A percentile compares a stretch with the other conserved stretches of the same genome.
These are phyloP conservation scores for Tothia fuscella DNA, from an alignment of 2,329 filamentous ascomycete genomes.

Conservation along the genomic window DNA sequence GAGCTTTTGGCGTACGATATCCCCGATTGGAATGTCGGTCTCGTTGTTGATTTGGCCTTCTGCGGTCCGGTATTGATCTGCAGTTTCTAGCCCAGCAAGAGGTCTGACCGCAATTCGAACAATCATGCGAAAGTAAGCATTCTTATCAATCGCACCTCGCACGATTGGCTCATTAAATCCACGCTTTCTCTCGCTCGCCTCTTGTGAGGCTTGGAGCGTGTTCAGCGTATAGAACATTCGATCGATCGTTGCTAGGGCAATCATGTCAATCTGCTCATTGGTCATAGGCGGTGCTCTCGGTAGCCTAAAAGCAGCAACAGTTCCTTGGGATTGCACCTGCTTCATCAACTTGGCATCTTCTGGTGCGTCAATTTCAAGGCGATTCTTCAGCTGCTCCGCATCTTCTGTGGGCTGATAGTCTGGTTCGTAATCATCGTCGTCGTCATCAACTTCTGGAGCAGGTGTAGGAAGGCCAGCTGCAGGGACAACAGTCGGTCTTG, in stretches of 20 bases:
- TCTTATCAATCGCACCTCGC: slow-evolving; percentile 4
- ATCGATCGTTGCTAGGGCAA: slow-evolving; percentile 61
- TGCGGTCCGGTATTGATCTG: not conserved
- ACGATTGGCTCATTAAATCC: slow-evolving; percentile 53
- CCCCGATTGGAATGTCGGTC: not conserved
- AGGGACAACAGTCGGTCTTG: not conserved
- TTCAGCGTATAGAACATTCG: slow-evolving; percentile 53
- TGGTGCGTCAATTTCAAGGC: slow-evolving; percentile 57
- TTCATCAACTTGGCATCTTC: slow-evolving; percentile 23
- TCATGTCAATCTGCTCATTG: slow-evolving; percentile 56
- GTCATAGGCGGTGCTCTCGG: slow-evolving; percentile 65
- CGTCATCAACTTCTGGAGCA: slow-evolving; percentile 43
- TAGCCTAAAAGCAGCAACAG: slow-evolving; percentile 54
- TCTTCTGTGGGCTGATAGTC: slow-evolving; percentile 70
- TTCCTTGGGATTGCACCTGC: slow-evolving; percentile 30
- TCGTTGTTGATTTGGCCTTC: not conserved
- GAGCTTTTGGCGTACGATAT: slow-evolving; percentile 7
- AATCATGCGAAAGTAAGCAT: slow-evolving; percentile 10
- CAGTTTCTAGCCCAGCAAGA: slow-evolving; percentile 3
- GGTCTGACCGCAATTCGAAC: slow-evolving; percentile 6
- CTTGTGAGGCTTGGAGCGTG: slow-evolving; percentile 2
- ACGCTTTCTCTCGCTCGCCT: slow-evolving; percentile 36
- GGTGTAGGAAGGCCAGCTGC: not conserved
- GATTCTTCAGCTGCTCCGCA: slow-evolving; percentile 65
- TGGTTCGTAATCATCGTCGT: slow-evolving; percentile 89